These are phyloP conservation scores for Ensete ventricosum DNA, from an alignment of 176 grass and related monocot genomes.

Conservation along the genomic window DNA sequence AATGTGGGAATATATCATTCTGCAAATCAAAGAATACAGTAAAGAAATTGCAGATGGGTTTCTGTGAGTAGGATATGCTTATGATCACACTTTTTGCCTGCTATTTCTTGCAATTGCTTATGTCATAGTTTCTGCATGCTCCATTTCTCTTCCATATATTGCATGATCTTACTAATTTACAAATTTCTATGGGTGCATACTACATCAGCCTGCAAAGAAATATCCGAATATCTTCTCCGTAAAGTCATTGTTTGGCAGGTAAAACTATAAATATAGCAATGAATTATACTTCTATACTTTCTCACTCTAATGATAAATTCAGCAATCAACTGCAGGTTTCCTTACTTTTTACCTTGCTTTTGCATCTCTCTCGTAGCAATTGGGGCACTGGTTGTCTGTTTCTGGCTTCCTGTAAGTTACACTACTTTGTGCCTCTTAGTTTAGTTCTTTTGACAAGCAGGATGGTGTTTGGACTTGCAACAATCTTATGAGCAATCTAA, in stretches of 20 bases:
- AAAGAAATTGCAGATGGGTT: too few species aligned
- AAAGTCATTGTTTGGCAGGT: slow-evolving; percentile 58
- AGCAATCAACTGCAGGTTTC: slow-evolving; percentile 50
- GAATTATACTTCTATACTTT: slow-evolving; percentile 5
- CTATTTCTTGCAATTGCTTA: neutral
- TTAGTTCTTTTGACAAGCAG: neutral
- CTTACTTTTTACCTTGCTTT: slow-evolving; percentile 55
- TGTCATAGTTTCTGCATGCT: neutral
- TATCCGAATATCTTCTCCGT: slow-evolving; percentile 48
- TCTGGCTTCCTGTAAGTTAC: slow-evolving; percentile 60
- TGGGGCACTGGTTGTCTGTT: slow-evolving; percentile 31
- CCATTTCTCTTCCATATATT: neutral
- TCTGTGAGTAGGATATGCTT: neutral
- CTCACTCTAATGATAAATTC: slow-evolving; percentile 8
- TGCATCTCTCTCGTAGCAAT: slow-evolving; percentile 39
- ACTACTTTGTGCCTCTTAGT: neutral
- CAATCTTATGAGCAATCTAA: neutral
- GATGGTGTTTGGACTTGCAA: neutral
- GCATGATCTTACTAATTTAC: neutral
- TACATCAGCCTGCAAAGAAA: slow-evolving; percentile 55
- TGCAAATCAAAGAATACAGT: too few species aligned
- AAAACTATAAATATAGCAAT: slow-evolving; percentile 12
- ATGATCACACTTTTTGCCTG: neutral
- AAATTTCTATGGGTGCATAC: slow-evolving; percentile 12
- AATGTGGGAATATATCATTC: too few species aligned